Evolutionary conservation across 2,329 filamentous ascomycete species (phyloP).

Genomic region (Fusarium compactum): DNA sequence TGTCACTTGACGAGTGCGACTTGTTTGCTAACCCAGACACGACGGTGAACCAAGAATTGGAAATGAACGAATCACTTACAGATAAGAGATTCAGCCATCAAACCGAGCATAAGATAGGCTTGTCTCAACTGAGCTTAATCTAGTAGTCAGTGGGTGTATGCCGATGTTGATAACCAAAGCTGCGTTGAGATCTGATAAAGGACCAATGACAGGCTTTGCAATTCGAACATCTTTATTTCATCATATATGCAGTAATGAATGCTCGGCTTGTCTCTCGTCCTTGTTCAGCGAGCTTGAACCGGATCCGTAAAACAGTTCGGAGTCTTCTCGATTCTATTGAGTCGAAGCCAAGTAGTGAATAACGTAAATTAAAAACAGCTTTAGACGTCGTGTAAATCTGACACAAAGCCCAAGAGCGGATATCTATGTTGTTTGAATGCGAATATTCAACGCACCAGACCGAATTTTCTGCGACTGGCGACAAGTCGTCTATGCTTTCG

Average conservation of each 20-base stretch:
- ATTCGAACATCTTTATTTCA: neutral
- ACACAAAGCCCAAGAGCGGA: conserved; percentile 37
- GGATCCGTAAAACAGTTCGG: neutral
- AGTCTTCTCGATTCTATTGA: neutral
- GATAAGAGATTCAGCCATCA: neutral
- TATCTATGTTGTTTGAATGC: conserved; percentile 47
- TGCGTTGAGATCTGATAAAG: neutral
- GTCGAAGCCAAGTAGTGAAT: conserved; percentile 14
- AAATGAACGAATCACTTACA: neutral
- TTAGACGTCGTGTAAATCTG: conserved; percentile 12
- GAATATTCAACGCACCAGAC: conserved; percentile 31
- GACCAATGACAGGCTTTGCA: neutral
- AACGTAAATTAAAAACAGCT: conserved; percentile 41
- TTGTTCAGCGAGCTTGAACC: neutral
- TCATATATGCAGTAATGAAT: neutral
- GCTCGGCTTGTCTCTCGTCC: neutral
- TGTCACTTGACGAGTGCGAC: conserved; percentile 24
- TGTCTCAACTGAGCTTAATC: neutral
- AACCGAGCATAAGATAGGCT: neutral
- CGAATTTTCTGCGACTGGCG: conserved; percentile 7
- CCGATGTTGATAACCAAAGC: neutral
- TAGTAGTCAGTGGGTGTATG: neutral
- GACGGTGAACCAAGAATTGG: conserved; percentile 4
- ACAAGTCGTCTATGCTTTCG: conserved; percentile 4
- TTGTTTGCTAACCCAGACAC: conserved; percentile 9